Base-by-base conservation (phyloP, 2,329 filamentous ascomycete species). In the Beauveria bassiana region DNA sequence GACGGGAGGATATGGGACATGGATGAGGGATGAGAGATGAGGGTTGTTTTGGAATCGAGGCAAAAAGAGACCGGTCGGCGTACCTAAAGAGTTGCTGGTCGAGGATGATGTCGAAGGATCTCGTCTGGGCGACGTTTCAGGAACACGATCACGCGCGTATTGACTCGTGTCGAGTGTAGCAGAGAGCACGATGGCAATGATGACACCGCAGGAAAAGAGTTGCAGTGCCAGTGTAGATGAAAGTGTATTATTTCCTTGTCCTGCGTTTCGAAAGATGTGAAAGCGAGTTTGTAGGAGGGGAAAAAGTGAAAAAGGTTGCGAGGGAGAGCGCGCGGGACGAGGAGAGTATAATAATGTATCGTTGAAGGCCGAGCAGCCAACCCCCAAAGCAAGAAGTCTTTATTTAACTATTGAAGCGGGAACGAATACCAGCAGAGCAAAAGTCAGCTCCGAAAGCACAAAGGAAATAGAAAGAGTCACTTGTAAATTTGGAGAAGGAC, bases 141-240 rank as follows among this genome's bases (percentile, higher is more conserved):
- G 56, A 59, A 18, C 1, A 28, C 34, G 46, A 40, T 53, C 12
- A 50, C 28, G 43, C 31, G 28, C 38, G 57, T 60, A 60, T 42
- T n/a, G 57, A 53, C 14, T 53, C 26, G 38, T 12, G 57, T 60
- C 47, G 49, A 53, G 49, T n/a, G 57, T 53, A 16, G 57, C 57
- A 42, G 57, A 40, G 18, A 60, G 47, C 18, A 60, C 57, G 8
- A 53, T 53, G 57, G 57, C 49, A 49, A 53, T 20, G 34, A 53
- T 28, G n/a, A 40, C 46, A 46, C 12, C n/a, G 16, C 38, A 46
- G 40, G 49, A 22, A 26, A 60, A 43, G 18, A 59, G 18, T 31
- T 50, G 56, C 22, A 60, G 57, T n/a, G 57, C 49, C 57, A 53
- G 57, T 12, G 9, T 60, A 28, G 31, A 22, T 10, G 49, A 52